Percentiles rank a stretch among this genome's conserved stretches.
Conservation (phyloP, 345 rosid genomes). For the Sonneratia alba region DNA sequence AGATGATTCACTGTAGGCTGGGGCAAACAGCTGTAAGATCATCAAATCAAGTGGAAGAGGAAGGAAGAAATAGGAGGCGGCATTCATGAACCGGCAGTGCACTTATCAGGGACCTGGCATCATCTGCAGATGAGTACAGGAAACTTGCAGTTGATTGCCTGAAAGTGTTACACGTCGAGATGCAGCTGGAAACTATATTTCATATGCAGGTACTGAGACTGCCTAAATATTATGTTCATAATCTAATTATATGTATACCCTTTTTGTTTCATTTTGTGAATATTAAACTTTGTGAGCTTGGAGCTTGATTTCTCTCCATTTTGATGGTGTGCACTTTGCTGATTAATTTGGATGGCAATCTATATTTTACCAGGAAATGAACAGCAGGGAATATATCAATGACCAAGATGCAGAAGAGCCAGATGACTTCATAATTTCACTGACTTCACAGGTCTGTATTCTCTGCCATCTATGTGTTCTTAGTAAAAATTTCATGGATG, state of each 20-base stretch:
- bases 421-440: slow-evolving; percentile 84
- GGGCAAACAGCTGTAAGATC: slow-evolving; percentile 44
- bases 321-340: not conserved
- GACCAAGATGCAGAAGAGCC: slow-evolving; percentile 98
- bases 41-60: slow-evolving; percentile 43
- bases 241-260: not conserved
- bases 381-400: slow-evolving; percentile 71
- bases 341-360: slow-evolving; percentile 8
- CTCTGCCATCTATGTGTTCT: not conserved
- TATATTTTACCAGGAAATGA: slow-evolving; percentile 68
- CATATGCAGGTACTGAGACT: slow-evolving; percentile 71
- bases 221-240: not conserved
- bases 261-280: not conserved
- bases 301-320: not conserved
- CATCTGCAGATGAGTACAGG: slow-evolving; percentile 83
- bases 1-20: slow-evolving; percentile 40
- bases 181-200: slow-evolving; percentile 91
- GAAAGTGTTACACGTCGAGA: slow-evolving; percentile 91
- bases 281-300: not conserved
- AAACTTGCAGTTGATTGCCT: slow-evolving; percentile 93
- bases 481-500: not conserved
- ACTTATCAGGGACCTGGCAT: slow-evolving; percentile 47
- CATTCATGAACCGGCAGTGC: slow-evolving; percentile 26
- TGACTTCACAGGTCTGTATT: slow-evolving; percentile 70
- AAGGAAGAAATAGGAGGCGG: slow-evolving; percentile 26